A percentile compares a stretch with the other conserved stretches of the same genome.
Conservation (phyloP, 2,329 filamentous ascomycete species). For the Ophiostoma ips region DNA sequence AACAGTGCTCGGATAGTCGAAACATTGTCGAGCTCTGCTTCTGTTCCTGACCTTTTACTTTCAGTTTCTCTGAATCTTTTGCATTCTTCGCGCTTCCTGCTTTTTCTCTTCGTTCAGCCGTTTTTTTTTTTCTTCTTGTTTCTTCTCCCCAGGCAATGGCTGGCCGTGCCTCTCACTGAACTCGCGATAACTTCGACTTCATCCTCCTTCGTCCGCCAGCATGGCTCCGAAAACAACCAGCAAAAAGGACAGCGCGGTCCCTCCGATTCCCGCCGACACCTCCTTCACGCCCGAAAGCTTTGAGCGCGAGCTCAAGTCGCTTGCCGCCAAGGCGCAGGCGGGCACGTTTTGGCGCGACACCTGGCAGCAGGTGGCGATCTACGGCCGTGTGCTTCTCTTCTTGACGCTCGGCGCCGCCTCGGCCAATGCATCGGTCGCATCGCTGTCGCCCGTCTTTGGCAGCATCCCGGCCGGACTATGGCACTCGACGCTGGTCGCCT, state of each 20-base stretch:
- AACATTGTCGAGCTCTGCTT: no score
- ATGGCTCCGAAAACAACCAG: background rate
- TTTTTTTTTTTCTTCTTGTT: background rate
- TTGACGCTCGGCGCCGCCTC: conserved; percentile 46
- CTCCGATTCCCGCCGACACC: conserved; percentile 18
- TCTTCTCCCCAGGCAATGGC: conserved; percentile 4
- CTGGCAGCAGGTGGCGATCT: conserved; percentile 26
- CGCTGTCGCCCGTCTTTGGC: conserved; percentile 78
- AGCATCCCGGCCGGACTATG: conserved; percentile 62
- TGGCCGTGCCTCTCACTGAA: conserved; percentile 5
- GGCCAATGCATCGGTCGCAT: conserved; percentile 59
- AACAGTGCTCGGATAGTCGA: background rate
- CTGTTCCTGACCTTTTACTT: background rate
- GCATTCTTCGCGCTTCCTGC: no score
- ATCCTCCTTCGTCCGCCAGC: background rate
- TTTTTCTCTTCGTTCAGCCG: background rate
- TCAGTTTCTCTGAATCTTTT: background rate
- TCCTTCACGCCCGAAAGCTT: conserved; percentile 37
- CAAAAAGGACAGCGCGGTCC: background rate
- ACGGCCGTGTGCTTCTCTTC: conserved; percentile 29
- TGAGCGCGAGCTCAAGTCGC: conserved; percentile 37
- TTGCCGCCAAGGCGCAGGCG: conserved; percentile 31
- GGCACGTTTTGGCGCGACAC: conserved; percentile 22
- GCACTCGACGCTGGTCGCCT: conserved; percentile 53
- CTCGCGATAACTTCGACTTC: background rate